Evolutionary conservation across 2,329 filamentous ascomycete species (phyloP).

Genomic region (Alternaria burnsii): DNA sequence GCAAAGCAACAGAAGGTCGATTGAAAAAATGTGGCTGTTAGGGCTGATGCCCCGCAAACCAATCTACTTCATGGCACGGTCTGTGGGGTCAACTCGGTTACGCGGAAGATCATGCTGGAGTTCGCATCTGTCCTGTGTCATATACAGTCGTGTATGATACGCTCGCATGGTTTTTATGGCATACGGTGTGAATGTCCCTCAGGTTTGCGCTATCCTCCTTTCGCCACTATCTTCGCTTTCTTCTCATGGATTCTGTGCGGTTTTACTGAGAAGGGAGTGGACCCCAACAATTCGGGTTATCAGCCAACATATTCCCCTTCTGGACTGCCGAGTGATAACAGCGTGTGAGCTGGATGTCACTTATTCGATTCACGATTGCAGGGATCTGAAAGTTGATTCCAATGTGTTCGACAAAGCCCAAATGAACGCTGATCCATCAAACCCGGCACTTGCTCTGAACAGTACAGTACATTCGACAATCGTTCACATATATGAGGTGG

Average conservation of each 20-base stretch:
- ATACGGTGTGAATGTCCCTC: not conserved
- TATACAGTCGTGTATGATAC: not conserved
- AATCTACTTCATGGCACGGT: slow-evolving; percentile 3
- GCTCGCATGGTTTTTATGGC: not conserved
- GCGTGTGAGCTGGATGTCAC: not conserved
- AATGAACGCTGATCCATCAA: slow-evolving; percentile 13
- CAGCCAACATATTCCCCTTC: not conserved
- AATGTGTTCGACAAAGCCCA: slow-evolving; percentile 11
- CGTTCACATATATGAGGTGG: not conserved
- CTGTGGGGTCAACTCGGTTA: slow-evolving; percentile 4
- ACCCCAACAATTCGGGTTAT: not conserved
- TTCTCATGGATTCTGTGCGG: not conserved
- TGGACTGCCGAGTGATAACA: not conserved
- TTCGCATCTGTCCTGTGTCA: not conserved
- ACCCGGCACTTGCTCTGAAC: slow-evolving; percentile 15
- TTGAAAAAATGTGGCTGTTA: not conserved
- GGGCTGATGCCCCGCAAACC: slow-evolving; percentile 13
- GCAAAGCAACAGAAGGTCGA: not conserved
- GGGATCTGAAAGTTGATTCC: slow-evolving; percentile 7
- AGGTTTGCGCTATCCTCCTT: not conserved
- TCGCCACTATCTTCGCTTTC: not conserved
- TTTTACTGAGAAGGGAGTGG: not conserved
- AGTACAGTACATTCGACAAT: not conserved
- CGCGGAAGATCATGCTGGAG: not conserved
- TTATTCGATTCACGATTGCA: not conserved